Evolutionary conservation across 768 basidiomycete species (phyloP), one percentile per base, ranked within the genome.

Genomic region (Rhizopogon roseolus): DNA sequence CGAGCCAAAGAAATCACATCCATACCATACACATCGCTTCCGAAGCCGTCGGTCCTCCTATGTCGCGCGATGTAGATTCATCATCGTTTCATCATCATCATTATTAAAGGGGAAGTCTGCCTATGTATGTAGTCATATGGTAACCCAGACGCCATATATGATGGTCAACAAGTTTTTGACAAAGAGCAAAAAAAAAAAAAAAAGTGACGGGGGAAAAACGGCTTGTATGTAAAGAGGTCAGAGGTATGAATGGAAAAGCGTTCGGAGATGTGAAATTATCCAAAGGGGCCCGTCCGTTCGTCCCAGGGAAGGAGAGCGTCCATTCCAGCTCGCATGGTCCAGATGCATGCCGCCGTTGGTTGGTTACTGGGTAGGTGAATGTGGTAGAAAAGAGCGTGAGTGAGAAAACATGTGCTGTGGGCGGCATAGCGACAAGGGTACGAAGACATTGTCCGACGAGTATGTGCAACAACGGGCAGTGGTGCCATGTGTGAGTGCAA

Each of bases 81-180:
- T 8, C 19, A 48, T 48, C 29, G 40, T 40, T 55, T 53, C 49
- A 56, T 57, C 51, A 46, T 60, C 55, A 52, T 66, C 52, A 57
- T 70, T 57, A 64, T 68, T 68, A 11, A 62, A 57, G 54, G 7
- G 41, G 27, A 50, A 55, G 58, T 41, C 44, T 54, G 17, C 57
- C 57, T 66, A 59, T 49, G 43, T 66, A 59, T 49, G 43, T 52
- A 62, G 55, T 66, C 64, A 54, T 68, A 68, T 56, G 58, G 64
- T 68, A 61, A 59, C 61, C 61, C 56, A 55, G 45, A 48, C 53
- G 54, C 58, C 56, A 44, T 42, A 61, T 51, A n/a, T n/a, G n/a
- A 57, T 45, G 45, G 32, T 46, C 45, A 46, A 46, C 45, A 46
- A 46, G 45, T 46, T 46, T 46, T 46, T 29, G 45, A 9, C 34